phyloP scores from a whole-genome alignment of 2,329 filamentous ascomycete species.

The Sporothrix mexicana region DNA sequence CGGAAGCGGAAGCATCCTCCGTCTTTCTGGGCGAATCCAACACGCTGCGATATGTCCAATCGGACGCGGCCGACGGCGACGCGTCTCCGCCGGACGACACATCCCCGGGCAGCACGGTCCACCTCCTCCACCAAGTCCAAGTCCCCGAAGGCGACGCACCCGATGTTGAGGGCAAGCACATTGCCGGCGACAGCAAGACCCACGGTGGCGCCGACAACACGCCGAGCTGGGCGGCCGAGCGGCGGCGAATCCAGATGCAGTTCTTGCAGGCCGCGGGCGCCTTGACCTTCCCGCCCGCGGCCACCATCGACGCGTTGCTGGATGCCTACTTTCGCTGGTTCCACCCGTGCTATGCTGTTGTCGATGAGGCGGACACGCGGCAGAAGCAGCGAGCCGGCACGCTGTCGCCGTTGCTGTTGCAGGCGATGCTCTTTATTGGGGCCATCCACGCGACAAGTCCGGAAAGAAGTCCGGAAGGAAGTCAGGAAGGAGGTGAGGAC shows the following conservation, averaged over 20 bases:
- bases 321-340: slow-evolving; percentile 19
- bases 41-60: background rate
- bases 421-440: background rate
- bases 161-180: background rate
- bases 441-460: background rate
- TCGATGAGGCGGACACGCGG: slow-evolving; percentile 14
- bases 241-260: background rate
- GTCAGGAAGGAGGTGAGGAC: too few relatives aligned
- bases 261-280: background rate
- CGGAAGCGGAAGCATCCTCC: background rate
- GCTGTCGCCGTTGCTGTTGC: background rate
- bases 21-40: slow-evolving; percentile 3
- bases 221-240: background rate
- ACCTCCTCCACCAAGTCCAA: slow-evolving; percentile 17
- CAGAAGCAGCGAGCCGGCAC: background rate
- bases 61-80: background rate
- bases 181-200: background rate
- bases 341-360: slow-evolving; percentile 36
- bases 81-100: background rate
- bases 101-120: background rate
- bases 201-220: background rate
- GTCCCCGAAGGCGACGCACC: background rate
- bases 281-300: background rate
- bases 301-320: slow-evolving; percentile 26
- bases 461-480: too few relatives aligned